These are phyloP conservation scores for Syncephalastrum racemosum DNA, from an alignment of 371 early-diverging fungal species.

Conservation along the genomic window DNA sequence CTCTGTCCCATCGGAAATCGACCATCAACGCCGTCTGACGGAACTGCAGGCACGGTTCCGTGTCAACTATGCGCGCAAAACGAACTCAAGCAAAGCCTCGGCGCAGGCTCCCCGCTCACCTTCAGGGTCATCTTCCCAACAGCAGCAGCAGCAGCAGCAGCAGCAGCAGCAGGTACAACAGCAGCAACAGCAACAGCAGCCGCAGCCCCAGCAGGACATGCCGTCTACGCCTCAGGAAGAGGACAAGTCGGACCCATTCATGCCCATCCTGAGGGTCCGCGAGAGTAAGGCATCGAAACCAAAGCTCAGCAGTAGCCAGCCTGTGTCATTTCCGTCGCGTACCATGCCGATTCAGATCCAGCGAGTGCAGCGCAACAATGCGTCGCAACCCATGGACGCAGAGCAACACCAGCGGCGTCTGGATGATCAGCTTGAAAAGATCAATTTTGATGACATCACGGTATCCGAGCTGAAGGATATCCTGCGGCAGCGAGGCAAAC, in stretches of 20 bases:
- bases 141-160: too few species aligned
- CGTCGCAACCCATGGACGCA: constrained; percentile 29
- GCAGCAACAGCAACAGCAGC: neutral
- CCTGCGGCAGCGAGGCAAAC: constrained; percentile 45
- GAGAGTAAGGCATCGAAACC: constrained; percentile 1
- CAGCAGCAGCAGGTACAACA: neutral
- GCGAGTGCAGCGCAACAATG: constrained; percentile 21
- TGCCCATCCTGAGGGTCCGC: constrained; percentile 1
- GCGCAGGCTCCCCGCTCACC: neutral
- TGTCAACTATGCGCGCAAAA: constrained; percentile 32
- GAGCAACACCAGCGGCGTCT: constrained; percentile 51
- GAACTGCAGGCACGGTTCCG: constrained; percentile 36
- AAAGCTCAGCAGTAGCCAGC: constrained; percentile 32
- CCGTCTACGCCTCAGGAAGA: neutral
- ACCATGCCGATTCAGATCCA: constrained; percentile 33
- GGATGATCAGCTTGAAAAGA: constrained; percentile 56
- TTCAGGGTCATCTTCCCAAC: too few species aligned
- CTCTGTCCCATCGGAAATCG: constrained; percentile 21
- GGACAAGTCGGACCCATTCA: constrained; percentile 8
- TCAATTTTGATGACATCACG: constrained; percentile 68
- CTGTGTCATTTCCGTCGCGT: constrained; percentile 19
- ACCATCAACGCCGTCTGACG: constrained; percentile 28
- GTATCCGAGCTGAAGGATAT: constrained; percentile 72
- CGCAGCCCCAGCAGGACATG: neutral
- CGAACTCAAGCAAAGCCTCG: constrained; percentile 9